phyloP scores from a whole-genome alignment of 257 asterid species.

The Phtheirospermum japonicum region DNA sequence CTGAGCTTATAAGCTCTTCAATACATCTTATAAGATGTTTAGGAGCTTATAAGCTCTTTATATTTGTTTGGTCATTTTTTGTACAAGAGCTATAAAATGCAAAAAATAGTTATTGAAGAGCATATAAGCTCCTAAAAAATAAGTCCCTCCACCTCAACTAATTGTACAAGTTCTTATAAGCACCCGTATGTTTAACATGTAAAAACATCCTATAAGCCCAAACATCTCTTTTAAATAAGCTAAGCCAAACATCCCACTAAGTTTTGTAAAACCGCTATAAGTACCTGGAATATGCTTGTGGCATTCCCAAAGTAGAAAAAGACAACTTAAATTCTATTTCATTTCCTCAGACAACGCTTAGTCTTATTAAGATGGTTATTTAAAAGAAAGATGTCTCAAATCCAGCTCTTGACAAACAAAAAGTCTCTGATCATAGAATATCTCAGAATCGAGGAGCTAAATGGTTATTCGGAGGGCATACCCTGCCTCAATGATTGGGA shows the following conservation, averaged over 20 bases:
- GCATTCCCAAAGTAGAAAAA: not conserved
- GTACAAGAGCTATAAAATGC: too few relatives aligned
- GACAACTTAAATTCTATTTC: conserved; percentile 2
- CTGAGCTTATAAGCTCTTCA: not conserved
- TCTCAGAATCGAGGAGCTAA: not conserved
- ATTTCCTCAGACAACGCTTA: not conserved
- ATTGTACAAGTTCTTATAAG: too few relatives aligned
- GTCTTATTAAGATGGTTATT: too few relatives aligned
- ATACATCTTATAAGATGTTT: too few relatives aligned
- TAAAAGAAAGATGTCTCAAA: not conserved
- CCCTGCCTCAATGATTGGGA: conserved; percentile 47
- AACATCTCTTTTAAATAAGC: not conserved
- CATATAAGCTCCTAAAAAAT: too few relatives aligned
- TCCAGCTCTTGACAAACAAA: not conserved
- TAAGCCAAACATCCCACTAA: too few relatives aligned
- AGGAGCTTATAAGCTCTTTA: too few relatives aligned
- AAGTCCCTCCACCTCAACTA: too few relatives aligned
- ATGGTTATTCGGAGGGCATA: conserved; percentile 30
- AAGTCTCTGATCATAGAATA: not conserved
- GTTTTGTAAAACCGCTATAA: not conserved
- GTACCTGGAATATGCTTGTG: not conserved
- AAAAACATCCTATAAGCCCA: too few relatives aligned
- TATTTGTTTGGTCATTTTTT: too few relatives aligned
- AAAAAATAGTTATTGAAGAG: too few relatives aligned
- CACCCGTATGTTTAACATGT: too few relatives aligned